These are phyloP conservation scores for Termitomyces sp. DNA, from an alignment of 768 basidiomycete species.

Conservation along the genomic window DNA sequence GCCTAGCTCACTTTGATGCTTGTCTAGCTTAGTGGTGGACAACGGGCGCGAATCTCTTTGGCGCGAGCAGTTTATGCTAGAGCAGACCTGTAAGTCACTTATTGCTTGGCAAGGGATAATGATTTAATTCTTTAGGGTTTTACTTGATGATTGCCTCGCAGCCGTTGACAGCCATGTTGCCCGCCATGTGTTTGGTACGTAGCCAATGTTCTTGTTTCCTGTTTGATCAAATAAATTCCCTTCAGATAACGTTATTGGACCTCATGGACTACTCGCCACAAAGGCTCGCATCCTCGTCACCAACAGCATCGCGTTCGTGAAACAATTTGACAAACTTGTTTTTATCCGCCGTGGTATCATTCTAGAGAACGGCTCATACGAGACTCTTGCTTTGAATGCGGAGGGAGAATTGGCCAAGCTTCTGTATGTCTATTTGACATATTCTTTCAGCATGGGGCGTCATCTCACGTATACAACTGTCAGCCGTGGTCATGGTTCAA, in stretches of 20 bases:
- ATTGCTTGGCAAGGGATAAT: neutral
- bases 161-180: constrained; percentile 87
- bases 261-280: constrained; percentile 71
- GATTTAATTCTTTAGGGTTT: constrained; percentile 34
- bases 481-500: constrained; percentile 38
- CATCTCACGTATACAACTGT: neutral
- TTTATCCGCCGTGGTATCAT: constrained; percentile 82
- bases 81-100: constrained; percentile 67
- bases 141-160: constrained; percentile 88
- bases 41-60: constrained; percentile 76
- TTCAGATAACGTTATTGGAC: constrained; percentile 81
- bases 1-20: neutral
- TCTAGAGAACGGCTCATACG: constrained; percentile 68
- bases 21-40: constrained; percentile 70
- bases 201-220: neutral
- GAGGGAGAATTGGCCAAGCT: constrained; percentile 70
- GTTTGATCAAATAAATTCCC: neutral
- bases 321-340: constrained; percentile 67
- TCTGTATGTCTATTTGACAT: constrained; percentile 41
- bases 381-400: constrained; percentile 49
- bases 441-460: neutral
- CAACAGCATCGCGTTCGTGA: constrained; percentile 81
- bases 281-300: constrained; percentile 87
- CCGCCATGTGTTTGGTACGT: constrained; percentile 74
- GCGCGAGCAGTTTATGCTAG: constrained; percentile 90